Conservation (phyloP, 148 eudicot genomes). For the Fallopia convolvulus region DNA sequence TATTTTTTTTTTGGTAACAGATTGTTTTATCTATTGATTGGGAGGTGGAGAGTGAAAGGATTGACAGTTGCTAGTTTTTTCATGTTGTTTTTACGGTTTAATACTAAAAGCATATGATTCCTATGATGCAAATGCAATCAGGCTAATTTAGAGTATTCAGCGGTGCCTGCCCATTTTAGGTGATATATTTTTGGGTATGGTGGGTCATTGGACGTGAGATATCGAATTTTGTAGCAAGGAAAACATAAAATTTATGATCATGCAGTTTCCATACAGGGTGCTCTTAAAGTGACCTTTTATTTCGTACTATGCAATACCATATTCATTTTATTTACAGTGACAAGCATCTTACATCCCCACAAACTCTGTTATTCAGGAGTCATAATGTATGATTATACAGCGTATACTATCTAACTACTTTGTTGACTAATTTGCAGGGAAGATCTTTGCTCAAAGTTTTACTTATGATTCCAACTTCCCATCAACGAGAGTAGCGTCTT, state of each 20-base stretch:
- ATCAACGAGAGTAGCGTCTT: conserved; percentile 46
- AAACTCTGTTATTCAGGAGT: neutral
- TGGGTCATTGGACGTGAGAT: neutral
- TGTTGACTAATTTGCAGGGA: conserved; percentile 49
- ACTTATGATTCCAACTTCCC: conserved; percentile 49
- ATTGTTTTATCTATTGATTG: neutral
- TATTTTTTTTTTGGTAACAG: no score
- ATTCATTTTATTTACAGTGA: neutral
- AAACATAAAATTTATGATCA: neutral
- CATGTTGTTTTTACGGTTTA: neutral
- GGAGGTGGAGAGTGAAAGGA: no score
- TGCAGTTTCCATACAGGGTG: neutral
- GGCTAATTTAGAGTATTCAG: neutral
- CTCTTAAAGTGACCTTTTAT: neutral
- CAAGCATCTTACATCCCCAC: neutral
- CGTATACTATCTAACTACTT: neutral
- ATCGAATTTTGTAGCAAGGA: neutral
- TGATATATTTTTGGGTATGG: no score
- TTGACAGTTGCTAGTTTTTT: neutral
- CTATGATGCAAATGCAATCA: neutral
- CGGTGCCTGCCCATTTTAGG: neutral
- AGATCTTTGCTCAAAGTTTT: conserved; percentile 51
- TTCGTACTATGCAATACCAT: neutral
- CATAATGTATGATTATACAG: neutral
- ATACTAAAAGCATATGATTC: neutral